Conservation (phyloP, 1,139 yeast species). For the Diutina pseudorugosa region DNA sequence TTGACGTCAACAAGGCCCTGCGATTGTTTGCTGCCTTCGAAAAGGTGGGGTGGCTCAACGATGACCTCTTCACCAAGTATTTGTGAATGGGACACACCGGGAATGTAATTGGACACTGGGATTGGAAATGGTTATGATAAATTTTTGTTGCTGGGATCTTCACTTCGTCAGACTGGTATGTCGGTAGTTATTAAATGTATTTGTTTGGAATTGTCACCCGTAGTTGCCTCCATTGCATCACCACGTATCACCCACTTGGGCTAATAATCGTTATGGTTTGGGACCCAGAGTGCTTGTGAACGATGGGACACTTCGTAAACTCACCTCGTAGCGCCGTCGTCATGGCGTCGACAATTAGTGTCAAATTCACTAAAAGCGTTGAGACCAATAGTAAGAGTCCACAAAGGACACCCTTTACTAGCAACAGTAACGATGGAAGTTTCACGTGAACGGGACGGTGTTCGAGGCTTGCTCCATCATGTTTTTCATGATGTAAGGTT, state of each 20-base stretch:
- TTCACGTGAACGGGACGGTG: background rate
- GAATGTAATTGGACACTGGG: background rate
- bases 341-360: no score
- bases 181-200: background rate
- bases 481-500: no score
- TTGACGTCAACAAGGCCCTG: slow-evolving; percentile 93
- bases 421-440: no score
- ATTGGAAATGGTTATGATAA: background rate
- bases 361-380: no score
- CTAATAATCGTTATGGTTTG: no score
- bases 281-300: no score
- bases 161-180: background rate
- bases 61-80: slow-evolving; percentile 51
- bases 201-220: background rate
- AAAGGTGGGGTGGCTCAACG: slow-evolving; percentile 91
- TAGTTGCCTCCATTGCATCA: background rate
- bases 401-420: no score
- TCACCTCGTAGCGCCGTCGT: no score
- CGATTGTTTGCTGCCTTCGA: slow-evolving; percentile 88
- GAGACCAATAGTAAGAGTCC: no score
- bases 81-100: slow-evolving; percentile 9
- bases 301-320: no score
- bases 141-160: background rate
- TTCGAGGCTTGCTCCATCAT: no score
- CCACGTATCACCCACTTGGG: no score